Base-by-base conservation (phyloP, 495 filamentous ascomycete species). In the Aspergillus steynii region DNA sequence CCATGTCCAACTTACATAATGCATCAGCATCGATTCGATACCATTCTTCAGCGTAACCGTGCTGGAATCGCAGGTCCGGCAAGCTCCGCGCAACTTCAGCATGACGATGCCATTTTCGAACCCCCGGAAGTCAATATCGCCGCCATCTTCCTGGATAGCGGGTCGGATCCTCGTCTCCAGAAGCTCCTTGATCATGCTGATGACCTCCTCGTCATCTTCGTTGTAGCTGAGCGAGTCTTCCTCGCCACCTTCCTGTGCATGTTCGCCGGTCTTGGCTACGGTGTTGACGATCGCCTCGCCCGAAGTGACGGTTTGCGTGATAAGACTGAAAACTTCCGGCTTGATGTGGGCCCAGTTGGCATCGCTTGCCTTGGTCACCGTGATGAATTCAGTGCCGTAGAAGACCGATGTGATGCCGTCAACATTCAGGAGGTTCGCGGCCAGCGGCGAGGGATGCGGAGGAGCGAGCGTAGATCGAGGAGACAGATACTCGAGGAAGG, bases 181-280 rank as follows among this genome's bases (percentile, higher is more conserved):
- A n/a, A 99, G 77, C 77, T 99, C 95, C 76, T 98, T 97, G 74
- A 99, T 97, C 95, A 97, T 97, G 58, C 90, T 87, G 29, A 98
- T 87, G 9, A 96, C 92, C 74, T 99, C 95, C 62, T 87, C 89
- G 68, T 99, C 95, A 52, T 92, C 87, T 67, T 94, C 91, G 64
- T 92, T 84, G 69, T 89, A 96, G 48, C 78, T 79, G 31, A 96
- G 79, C 50, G 86, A 91, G 67, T 96, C 90, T 32, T 74, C 71
- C 65, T 85, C 81, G 8, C 71, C 80, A 5, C 80, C 80, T 50
- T 82, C 82, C 60, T 89, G 83, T 0, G 83, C 83, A 32, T 74
- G 68, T 15, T 82, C 79, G 15, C 78, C 82, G 50, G 79, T 85
- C 58, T 82, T 82, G 64, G 89, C 90, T 5, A 87, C 80, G 0